phyloP scores from a whole-genome alignment of 768 basidiomycete species.

The Nidularia pulvinata region DNA sequence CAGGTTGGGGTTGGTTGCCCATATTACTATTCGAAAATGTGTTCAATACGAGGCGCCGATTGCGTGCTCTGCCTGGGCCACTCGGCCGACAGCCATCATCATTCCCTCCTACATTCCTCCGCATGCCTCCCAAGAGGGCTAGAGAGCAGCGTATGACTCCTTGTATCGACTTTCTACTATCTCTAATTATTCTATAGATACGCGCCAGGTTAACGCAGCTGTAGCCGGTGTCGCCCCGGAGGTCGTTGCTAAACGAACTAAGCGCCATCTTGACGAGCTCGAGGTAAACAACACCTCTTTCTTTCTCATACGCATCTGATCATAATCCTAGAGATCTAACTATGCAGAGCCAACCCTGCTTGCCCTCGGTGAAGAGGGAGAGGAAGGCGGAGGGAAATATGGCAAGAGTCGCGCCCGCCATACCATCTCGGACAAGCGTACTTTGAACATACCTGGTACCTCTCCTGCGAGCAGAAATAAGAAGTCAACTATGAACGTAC shows the following conservation, averaged over 20 bases:
- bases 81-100: background rate
- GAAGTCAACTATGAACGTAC: constrained; percentile 81
- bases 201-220: constrained; percentile 47
- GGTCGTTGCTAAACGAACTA: constrained; percentile 73
- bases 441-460: constrained; percentile 45
- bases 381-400: constrained; percentile 35
- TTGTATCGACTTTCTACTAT: background rate
- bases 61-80: constrained; percentile 21
- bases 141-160: constrained; percentile 45
- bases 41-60: constrained; percentile 7
- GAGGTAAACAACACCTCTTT: constrained; percentile 45
- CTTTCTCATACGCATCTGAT: background rate
- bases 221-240: constrained; percentile 54
- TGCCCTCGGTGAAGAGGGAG: constrained; percentile 39
- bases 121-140: constrained; percentile 46
- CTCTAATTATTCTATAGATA: constrained; percentile 27
- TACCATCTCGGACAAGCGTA: constrained; percentile 78
- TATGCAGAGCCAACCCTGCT: constrained; percentile 60
- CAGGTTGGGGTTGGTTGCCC: too few species aligned
- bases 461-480: constrained; percentile 61
- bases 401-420: constrained; percentile 70
- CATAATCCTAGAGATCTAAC: constrained; percentile 62
- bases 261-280: constrained; percentile 80
- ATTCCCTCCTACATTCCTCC: too few species aligned
- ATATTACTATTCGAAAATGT: too few species aligned